Evolutionary conservation across 768 basidiomycete genomes (phyloP).

Genomic region (Lentinus tigrinus): DNA sequence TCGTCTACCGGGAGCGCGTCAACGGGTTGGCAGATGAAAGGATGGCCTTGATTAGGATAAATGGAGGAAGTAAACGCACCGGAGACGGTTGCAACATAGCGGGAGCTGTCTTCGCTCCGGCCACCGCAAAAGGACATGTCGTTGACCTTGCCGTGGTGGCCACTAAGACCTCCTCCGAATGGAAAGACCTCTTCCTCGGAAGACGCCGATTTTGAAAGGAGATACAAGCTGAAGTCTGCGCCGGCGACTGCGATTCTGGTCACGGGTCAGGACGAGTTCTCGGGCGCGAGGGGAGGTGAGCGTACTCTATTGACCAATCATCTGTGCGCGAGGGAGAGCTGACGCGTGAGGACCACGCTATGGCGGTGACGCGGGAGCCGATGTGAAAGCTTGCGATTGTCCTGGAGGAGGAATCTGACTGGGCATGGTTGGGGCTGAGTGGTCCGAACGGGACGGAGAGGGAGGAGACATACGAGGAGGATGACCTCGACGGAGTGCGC

Average conservation of each 20-base stretch:
- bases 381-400: slow-evolving; percentile 72
- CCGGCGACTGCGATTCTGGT: slow-evolving; percentile 66
- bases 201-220: slow-evolving; percentile 56
- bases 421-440: slow-evolving; percentile 4
- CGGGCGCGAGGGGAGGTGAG: not conserved
- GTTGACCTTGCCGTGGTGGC: slow-evolving; percentile 76
- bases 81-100: slow-evolving; percentile 81
- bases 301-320: slow-evolving; percentile 72
- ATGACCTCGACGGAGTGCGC: slow-evolving; percentile 72
- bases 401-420: slow-evolving; percentile 45
- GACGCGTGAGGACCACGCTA: slow-evolving; percentile 76
- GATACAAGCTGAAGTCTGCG: slow-evolving; percentile 67
- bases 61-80: slow-evolving; percentile 39
- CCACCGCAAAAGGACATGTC: slow-evolving; percentile 83
- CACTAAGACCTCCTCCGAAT: slow-evolving; percentile 79
- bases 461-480: slow-evolving; percentile 48
- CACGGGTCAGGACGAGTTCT: not conserved
- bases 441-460: slow-evolving; percentile 3
- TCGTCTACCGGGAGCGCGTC: slow-evolving; percentile 53
- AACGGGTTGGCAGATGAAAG: not conserved
- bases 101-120: slow-evolving; percentile 59
- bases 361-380: slow-evolving; percentile 65
- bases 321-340: slow-evolving; percentile 65
- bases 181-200: slow-evolving; percentile 54
- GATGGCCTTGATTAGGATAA: not conserved